Evolutionary conservation across 306 rosid genomes (phyloP).

Genomic region (Dalbergia oliveri): DNA sequence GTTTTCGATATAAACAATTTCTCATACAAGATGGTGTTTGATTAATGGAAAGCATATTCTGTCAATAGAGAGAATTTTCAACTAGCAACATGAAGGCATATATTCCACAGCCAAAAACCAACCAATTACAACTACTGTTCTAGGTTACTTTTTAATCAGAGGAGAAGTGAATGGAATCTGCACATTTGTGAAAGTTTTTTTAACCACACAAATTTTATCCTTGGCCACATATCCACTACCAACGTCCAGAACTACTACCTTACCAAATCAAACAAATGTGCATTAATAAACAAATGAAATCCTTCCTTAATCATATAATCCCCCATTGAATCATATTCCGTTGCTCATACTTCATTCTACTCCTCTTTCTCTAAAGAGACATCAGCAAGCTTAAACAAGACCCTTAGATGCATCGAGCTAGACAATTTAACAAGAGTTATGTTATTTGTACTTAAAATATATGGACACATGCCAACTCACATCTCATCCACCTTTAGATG

Average conservation of each 20-base stretch:
- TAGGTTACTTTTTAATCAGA: constrained; percentile 5
- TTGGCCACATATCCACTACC: constrained; percentile 24
- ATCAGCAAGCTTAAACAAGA: constrained; percentile 35
- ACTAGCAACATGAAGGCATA: constrained; percentile 28
- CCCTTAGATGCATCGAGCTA: neutral
- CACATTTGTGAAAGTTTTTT: constrained; percentile 32
- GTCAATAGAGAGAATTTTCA: constrained; percentile 34
- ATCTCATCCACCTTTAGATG: no score
- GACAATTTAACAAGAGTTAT: constrained; percentile 33
- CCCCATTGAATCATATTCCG: constrained; percentile 16
- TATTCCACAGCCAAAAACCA: constrained; percentile 30
- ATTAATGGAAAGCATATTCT: constrained; percentile 23
- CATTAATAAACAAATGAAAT: constrained; percentile 29
- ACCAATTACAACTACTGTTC: constrained; percentile 1
- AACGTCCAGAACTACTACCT: constrained; percentile 6
- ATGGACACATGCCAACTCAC: no score
- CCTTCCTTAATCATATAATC: constrained; percentile 8
- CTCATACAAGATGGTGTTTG: neutral
- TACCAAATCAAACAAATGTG: constrained; percentile 6
- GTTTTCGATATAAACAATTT: constrained; percentile 27
- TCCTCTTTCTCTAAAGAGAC: constrained; percentile 11
- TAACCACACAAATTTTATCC: neutral
- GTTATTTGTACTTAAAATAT: no score
- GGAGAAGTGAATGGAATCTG: constrained; percentile 5
- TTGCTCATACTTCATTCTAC: constrained; percentile 18